phyloP scores from a whole-genome alignment of 768 basidiomycete genomes.

The Cubamyces sp. region DNA sequence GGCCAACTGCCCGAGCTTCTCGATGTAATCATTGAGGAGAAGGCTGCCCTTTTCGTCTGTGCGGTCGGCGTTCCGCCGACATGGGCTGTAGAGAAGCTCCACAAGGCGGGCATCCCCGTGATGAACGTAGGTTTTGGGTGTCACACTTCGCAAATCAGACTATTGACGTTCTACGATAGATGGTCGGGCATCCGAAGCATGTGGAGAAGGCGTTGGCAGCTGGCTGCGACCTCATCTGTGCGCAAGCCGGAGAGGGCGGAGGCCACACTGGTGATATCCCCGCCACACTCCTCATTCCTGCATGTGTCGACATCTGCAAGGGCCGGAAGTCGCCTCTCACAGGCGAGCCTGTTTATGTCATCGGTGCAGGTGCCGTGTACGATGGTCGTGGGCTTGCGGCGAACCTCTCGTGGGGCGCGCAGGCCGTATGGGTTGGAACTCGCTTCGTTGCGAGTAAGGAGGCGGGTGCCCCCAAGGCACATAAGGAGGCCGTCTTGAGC shows the following conservation, averaged over 20 bases:
- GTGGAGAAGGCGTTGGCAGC: slow-evolving; percentile 77
- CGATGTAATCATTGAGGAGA: slow-evolving; percentile 92
- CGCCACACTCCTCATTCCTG: slow-evolving; percentile 86
- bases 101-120: slow-evolving; percentile 81
- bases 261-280: slow-evolving; percentile 80
- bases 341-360: slow-evolving; percentile 81
- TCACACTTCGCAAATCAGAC: neutral
- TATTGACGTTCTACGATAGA: slow-evolving; percentile 39
- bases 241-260: slow-evolving; percentile 92
- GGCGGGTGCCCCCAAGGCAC: slow-evolving; percentile 79
- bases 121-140: slow-evolving; percentile 66
- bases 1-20: slow-evolving; percentile 84
- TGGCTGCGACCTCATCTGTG: slow-evolving; percentile 93
- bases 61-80: slow-evolving; percentile 88
- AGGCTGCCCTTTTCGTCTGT: slow-evolving; percentile 85
- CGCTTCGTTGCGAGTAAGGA: slow-evolving; percentile 85
- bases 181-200: slow-evolving; percentile 96
- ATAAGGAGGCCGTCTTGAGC: slow-evolving; percentile 77
- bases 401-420: slow-evolving; percentile 87
- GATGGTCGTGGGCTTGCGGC: slow-evolving; percentile 89
- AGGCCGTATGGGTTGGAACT: slow-evolving; percentile 71
- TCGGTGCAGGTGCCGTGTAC: slow-evolving; percentile 91
- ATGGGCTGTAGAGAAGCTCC: slow-evolving; percentile 78
- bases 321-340: slow-evolving; percentile 80
- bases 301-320: slow-evolving; percentile 83